Evolutionary conservation across 2,329 filamentous ascomycete genomes (phyloP), one percentile per base, ranked within the genome.

Genomic region (Sclerotinia minor): DNA sequence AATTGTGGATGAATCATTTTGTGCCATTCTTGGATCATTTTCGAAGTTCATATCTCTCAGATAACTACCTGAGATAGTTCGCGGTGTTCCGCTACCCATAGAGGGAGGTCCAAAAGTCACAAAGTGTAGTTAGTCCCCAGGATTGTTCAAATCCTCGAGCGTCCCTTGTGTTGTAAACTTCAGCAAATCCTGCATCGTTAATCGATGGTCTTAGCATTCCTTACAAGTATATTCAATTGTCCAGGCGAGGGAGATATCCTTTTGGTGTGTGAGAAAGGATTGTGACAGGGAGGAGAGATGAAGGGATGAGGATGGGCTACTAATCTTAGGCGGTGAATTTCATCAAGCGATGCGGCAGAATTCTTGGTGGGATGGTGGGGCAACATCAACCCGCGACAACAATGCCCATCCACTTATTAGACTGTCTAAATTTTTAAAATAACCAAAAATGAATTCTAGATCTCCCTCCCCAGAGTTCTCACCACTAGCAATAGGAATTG

Each of bases 401-500:
- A 50, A 49, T 52, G 11, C 21, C 32, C n/a, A 26, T n/a, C 38
- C 38, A 41, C 38, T 41, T 17, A 41, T 41, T 15, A 11, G 38
- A 24, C 13, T 24, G 4, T 58, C 32, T 24, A 26, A 38, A 21
- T 21, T 49, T 65, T 59, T 13, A n/a, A 13, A 50, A 55, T 44
- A 21, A 13, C 50, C 47, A 69, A 55, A 55, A 35, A 76, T 77
- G 76, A 45, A 64, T 57, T 71, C 74, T 9, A 73, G 73, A 26
- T 75, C 74, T 54, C 69, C 72, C 21, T 76, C 76, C 19, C 75
- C 74, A 45, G 75, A 77, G 29, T 76, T 75, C 65, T 76, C 74
- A n/a, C 76, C 75, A 41, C 60, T 77, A 55, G 69, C 71, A 0
- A 79, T 89, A 70, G 83, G 82, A 70, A 81, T 83, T 71, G 84